phyloP scores from a whole-genome alignment of 2,329 filamentous ascomycete species.

The Dactylellina haptotyla region DNA sequence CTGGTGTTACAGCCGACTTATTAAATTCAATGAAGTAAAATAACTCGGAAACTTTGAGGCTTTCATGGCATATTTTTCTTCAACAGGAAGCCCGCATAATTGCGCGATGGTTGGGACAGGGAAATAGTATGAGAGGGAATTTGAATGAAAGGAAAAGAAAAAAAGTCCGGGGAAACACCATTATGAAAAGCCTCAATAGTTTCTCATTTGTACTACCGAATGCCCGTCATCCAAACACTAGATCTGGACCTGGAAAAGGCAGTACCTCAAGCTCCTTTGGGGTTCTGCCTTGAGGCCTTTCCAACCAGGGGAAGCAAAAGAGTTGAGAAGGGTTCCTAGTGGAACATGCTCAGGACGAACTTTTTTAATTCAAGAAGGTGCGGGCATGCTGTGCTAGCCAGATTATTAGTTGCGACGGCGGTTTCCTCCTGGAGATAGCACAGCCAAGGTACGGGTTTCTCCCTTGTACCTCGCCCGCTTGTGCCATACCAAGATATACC shows the following conservation, averaged over 20 bases:
- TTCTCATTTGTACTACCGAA: slow-evolving; percentile 43
- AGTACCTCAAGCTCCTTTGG: slow-evolving; percentile 18
- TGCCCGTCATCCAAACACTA: slow-evolving; percentile 23
- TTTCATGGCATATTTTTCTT: slow-evolving; percentile 23
- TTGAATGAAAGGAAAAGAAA: background rate
- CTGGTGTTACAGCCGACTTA: slow-evolving; percentile 13
- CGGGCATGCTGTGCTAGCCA: background rate
- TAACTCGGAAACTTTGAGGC: slow-evolving; percentile 9
- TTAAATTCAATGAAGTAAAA: slow-evolving; percentile 44
- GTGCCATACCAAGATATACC: slow-evolving; percentile 51
- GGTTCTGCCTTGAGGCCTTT: slow-evolving; percentile 43
- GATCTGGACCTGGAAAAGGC: slow-evolving; percentile 38
- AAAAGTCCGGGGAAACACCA: slow-evolving; percentile 18
- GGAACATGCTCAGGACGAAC: slow-evolving; percentile 14
- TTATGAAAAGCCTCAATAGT: slow-evolving; percentile 23
- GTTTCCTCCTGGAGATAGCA: slow-evolving; percentile 38
- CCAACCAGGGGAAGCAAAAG: slow-evolving; percentile 3
- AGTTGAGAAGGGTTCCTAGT: slow-evolving; percentile 6
- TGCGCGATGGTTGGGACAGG: background rate
- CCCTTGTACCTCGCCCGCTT: slow-evolving; percentile 21
- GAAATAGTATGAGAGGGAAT: background rate
- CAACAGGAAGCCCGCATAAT: slow-evolving; percentile 35
- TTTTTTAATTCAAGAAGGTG: slow-evolving; percentile 34
- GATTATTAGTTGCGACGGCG: slow-evolving; percentile 43
- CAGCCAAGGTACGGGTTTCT: slow-evolving; percentile 21